Base-by-base conservation (phyloP, 2,329 filamentous ascomycete species). In the Rosellinia necatrix region DNA sequence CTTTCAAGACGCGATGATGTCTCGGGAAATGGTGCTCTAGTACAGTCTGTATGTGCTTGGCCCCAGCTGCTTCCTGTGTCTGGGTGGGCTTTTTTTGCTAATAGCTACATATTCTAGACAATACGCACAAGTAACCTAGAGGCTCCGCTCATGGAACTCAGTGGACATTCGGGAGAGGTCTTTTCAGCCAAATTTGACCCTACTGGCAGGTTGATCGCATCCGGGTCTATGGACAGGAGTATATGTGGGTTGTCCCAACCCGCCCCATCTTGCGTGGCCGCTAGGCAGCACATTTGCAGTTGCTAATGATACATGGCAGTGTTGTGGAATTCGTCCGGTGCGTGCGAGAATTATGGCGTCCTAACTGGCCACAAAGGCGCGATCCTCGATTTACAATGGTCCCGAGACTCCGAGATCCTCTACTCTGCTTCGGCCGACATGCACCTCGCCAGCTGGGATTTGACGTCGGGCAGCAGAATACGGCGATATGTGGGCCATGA, bases 401-500 rank as follows among this genome's bases (percentile, higher is more conserved):
- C 94, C 24, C 88, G 94, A 71, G 94, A 99, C 76, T 96, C 92
- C 17, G 86, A 89, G 67, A 88, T 93, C 37, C 74, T 99, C 48
- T 97, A 93, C 70, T 94, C 93, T 6, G 92, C 92, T 40, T 96
- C 92, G 29, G 92, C 94, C 64, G 94, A 99, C 72, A 92, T 87
- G 83, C 91, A 92, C 64, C 81, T 97, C 25, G 92, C 92, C 34
- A 96, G 91, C 71, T 99, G 93, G 93, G 93, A 99, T 69, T 76
- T 96, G 37, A 93, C 94, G 64, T 92, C 91, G 0, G 93, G 93
- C n/a, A 84, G 88, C 63, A 85, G 94, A 68, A 96, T 97, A 81
- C 88, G 94, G 61, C 85, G 91, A 69, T 96, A 99, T 69, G 79
- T 92, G 9, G 94, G 94, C 1, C 94, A 99, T 70, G 92, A 97